Evolutionary conservation across 164 flowering plant species (phyloP), one percentile per base, ranked within the genome.

Genomic region (Cinnamomum micranthum): DNA sequence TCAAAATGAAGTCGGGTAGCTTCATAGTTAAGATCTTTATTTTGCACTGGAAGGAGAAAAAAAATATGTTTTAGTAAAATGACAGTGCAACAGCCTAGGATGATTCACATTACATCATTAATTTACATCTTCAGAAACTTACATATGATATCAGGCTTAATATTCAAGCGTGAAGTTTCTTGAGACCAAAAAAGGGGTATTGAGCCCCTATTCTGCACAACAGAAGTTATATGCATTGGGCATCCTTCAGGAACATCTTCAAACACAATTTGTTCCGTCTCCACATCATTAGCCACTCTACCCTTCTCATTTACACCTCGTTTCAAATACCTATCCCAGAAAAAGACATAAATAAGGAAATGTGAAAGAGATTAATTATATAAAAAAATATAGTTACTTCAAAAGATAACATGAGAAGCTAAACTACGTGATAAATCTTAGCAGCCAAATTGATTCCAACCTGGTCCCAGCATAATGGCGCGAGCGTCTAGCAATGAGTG

Each of bases 161-260:
- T 81, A 82, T 88, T 91, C 82, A 96, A 77, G 73, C 92, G 84
- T 20, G 99, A 94, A 74, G 98, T 90, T 77, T 94, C 98, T 75
- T 96, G 99, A 14, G 98, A 94, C 99, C 99, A 96, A 78, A 89
- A 94, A 75, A 96, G 98, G 23, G 99, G 99, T 70, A 96, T 94
- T 22, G 99, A 96, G 52, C 99, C 99, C 70, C 99, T 84, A 72
- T 83, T 85, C 81, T 96, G 99, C 77, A 94, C 97, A 73, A 92
- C 87, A 71, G 99, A 91, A 81, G 91, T 92, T 74, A 94, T 90
- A 74, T 86, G 90, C 50, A 76, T n/a, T 28, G 86, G 83, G 35
- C 60, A 72, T 77, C 93, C 94, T 69, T 84, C 92, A 33, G 88
- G 85, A 69, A 79, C 85, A 77, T 88, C 93, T 83, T 91, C 97